These are phyloP conservation scores for Microsporum audouinii DNA, from an alignment of 2,329 filamentous ascomycete genomes.

Conservation along the genomic window DNA sequence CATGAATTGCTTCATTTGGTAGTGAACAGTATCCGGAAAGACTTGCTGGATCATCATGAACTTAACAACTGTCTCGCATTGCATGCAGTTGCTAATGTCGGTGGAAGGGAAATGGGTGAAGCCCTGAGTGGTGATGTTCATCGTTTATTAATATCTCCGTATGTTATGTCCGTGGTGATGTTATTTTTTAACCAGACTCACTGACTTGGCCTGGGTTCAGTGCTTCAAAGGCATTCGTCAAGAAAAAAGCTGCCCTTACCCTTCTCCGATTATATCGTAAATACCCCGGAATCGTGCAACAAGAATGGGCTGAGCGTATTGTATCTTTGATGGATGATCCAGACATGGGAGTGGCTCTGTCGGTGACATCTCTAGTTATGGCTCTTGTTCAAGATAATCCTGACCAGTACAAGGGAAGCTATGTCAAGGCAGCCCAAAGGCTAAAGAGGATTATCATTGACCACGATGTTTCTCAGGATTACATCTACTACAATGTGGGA, in stretches of 20 bases:
- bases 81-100: slow-evolving; percentile 96
- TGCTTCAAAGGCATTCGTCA: slow-evolving; percentile 91
- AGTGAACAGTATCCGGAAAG: slow-evolving; percentile 96
- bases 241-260: slow-evolving; percentile 96
- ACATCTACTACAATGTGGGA: slow-evolving; percentile 98
- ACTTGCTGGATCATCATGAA: slow-evolving; percentile 88
- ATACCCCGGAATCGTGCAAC: slow-evolving; percentile 82
- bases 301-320: slow-evolving; percentile 94
- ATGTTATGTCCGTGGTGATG: slow-evolving; percentile 30
- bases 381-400: slow-evolving; percentile 83
- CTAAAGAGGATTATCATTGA: slow-evolving; percentile 86
- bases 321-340: slow-evolving; percentile 97
- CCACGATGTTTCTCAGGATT: slow-evolving; percentile 77
- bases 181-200: background rate
- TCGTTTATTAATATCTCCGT: slow-evolving; percentile 87
- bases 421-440: slow-evolving; percentile 81
- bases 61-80: slow-evolving; percentile 93
- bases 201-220: slow-evolving; percentile 25
- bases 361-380: slow-evolving; percentile 92
- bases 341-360: slow-evolving; percentile 87
- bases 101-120: slow-evolving; percentile 93
- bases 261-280: slow-evolving; percentile 90
- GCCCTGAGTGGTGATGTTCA: slow-evolving; percentile 86
- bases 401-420: slow-evolving; percentile 89
- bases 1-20: slow-evolving; percentile 93